Base-by-base conservation (phyloP, 768 basidiomycete species). In the Calocera cornea region DNA sequence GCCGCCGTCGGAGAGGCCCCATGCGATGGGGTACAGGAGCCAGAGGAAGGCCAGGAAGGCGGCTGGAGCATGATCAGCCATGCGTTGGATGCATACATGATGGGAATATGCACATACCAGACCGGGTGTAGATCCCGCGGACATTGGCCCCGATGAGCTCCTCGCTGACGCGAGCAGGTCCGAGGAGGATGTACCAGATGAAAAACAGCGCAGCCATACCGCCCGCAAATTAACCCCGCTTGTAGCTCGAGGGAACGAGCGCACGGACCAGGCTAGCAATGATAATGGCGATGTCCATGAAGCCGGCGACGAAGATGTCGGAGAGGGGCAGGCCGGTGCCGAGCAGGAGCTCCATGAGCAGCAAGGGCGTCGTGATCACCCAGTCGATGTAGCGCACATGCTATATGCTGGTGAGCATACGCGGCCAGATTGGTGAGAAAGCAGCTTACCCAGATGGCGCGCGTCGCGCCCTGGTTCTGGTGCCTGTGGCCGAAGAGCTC, bases 341-440 rank as follows among this genome's bases (percentile, higher is more conserved):
- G 65, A 83, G 75, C 19, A 84, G 73, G 38, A 85, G 71, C 34
- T 76, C 72, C 49, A 84, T 77, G 5, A 86, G 76, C 14, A 85
- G 72, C 11, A 82, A 70, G 0, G 85, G 84, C 2, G 83, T 83
- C 64, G 81, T 84, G 77, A 84, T 82, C 67, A 82, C 80, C 82
- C 82, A 83, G 67, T 82, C 81, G 71, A 84, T 82, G 69, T 83
- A 84, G 36, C 81, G 78, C 0, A 80, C 82, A 70, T 76, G 85
- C 36, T 38, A 14, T 5, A 5, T 14, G 14, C 5, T 5, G 36
- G 14, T 38, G 36, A 38, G 44, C 5, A 17, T 7, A 7, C 24
- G 44, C 19, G 24, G 7, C 5, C 44, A 19, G 44, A 27, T 68
- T 70, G 29, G 72, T 71, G 36, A 65, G 7, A 19, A 3, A 19